Conservation (phyloP, 2,329 filamentous ascomycete species). For the Aspergillus aculeatus region DNA sequence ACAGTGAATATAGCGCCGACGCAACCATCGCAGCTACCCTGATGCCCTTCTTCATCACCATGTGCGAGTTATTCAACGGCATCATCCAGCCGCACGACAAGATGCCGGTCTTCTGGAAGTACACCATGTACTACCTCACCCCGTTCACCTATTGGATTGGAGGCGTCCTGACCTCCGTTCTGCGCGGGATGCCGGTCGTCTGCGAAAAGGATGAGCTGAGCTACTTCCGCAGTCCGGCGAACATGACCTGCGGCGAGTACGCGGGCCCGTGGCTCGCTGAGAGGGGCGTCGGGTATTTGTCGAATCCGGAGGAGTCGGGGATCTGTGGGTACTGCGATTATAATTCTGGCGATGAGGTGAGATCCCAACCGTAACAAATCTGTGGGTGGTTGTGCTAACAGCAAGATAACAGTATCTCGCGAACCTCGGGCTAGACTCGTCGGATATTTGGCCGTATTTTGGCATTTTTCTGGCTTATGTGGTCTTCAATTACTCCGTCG, state of each 20-base stretch:
- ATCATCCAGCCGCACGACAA: conserved; percentile 75
- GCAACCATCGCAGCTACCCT: conserved; percentile 75
- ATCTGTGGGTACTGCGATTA: conserved; percentile 79
- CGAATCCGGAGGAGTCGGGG: conserved; percentile 58
- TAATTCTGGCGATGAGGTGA: conserved; percentile 41
- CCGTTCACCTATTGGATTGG: conserved; percentile 81
- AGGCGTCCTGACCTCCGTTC: conserved; percentile 74
- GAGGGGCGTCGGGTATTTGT: conserved; percentile 70
- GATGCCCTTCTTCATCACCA: conserved; percentile 80
- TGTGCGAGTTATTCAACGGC: conserved; percentile 82
- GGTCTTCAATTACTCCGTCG: conserved; percentile 35
- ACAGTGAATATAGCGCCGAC: conserved; percentile 24
- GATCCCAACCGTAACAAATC: conserved; percentile 4
- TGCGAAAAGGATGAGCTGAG: conserved; percentile 67
- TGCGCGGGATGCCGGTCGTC: conserved; percentile 62
- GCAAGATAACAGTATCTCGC: conserved; percentile 28
- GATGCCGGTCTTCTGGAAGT: conserved; percentile 75
- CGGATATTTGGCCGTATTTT: conserved; percentile 37
- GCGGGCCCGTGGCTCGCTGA: conserved; percentile 66
- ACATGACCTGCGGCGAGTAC: conserved; percentile 70
- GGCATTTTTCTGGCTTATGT: conserved; percentile 36
- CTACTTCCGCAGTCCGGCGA: conserved; percentile 63
- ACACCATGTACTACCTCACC: conserved; percentile 80
- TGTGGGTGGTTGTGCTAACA: background rate
- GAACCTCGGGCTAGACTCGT: conserved; percentile 29